Base-by-base conservation (phyloP, 768 basidiomycete genomes). In the Tylopilus rubrobrunneus region DNA sequence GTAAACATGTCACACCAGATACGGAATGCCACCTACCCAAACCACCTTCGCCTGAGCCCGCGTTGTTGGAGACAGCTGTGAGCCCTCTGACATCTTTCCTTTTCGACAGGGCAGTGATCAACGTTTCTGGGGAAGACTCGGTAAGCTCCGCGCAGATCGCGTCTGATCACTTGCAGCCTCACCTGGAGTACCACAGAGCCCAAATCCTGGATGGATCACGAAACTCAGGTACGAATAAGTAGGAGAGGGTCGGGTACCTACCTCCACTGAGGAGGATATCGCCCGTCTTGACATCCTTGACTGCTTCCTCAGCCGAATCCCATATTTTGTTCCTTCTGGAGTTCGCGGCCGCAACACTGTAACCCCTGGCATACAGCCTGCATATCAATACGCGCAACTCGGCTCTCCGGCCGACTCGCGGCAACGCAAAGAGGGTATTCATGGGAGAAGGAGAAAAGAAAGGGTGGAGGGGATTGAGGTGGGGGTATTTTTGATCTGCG, bases 1-100 rank as follows among this genome's bases (percentile, higher is more conserved):
- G 10, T 27, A 3, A 21, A 45, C 15, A n/a, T 9, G 28, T 53
- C 39, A 19, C 23, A 40, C 11, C 33, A 33, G 7, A 2, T 12
- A 11, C n/a, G 17, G 15, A 34, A 27, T 29, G 7, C 9, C 25
- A 60, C 53, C 45, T 53, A 87, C 87, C 87, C 51, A 91, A 77
- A 29, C 90, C 90, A 33, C 77, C 79, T 53, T 85, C 77, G 29
- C 78, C 79, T 27, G 79, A 76, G 1, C 89, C 92, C 40, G 87
- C 86, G 70, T 94, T 94, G 65, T 94, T 94, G 4, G 89, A 92
- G 25, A 93, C 83, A 43, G 83, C 90, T 27, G 86, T 92, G 43
- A 95, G 70, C 58, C 85, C 74, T 34, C 64, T 77, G 10, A 93
- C 82, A 41, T 87, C 85, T 51, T 79, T 80, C 51, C 91, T 80